Evolutionary conservation across 2,329 filamentous ascomycete genomes (phyloP), one percentile per base, ranked within the genome.

Genomic region (Phaeosphaeriaceae sp.): DNA sequence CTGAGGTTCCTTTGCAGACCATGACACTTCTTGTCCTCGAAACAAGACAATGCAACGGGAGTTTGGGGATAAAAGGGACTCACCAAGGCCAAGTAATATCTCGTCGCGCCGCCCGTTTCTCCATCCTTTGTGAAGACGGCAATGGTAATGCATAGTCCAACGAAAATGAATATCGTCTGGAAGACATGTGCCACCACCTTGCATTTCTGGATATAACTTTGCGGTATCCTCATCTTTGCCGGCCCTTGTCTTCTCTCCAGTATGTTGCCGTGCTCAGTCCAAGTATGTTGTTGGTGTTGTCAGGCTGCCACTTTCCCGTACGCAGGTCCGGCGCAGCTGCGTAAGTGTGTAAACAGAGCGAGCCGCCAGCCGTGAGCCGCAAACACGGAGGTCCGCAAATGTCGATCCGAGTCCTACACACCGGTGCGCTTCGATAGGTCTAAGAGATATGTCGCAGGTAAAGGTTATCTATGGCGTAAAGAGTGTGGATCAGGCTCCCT

Each of bases 51-150:
- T n/a, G n/a, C n/a, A n/a, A n/a, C n/a, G n/a, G n/a, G n/a, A n/a
- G n/a, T n/a, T n/a, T n/a, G n/a, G n/a, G n/a, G n/a, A n/a, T n/a
- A n/a, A n/a, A n/a, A n/a, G n/a, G n/a, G n/a, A 65, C 83, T 68
- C 79, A 88, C 85, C 80, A 88, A 69, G 50, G 82, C 83, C 72
- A 88, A 87, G 70, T 83, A 87, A 73, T 80, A 89, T 49, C 79
- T 83, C 21, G 84, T 82, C 49, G 84, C 79, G 9, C 85, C 84
- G 67, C 86, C 86, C 54, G 82, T 83, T 2, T 77, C 75, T 46
- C 82, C 85, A 30, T 77, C 77, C 66, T 85, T 85, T 5, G 84
- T 86, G 70, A 88, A 81, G 15, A 89, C 81, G 3, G 85, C 84
- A 56, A 89, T 83, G 11, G 85, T 85, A 51, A 89, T 76, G 54